Evolutionary conservation across 1,284 basidiomycete species (phyloP).

Genomic region (Sparassis latifolia): DNA sequence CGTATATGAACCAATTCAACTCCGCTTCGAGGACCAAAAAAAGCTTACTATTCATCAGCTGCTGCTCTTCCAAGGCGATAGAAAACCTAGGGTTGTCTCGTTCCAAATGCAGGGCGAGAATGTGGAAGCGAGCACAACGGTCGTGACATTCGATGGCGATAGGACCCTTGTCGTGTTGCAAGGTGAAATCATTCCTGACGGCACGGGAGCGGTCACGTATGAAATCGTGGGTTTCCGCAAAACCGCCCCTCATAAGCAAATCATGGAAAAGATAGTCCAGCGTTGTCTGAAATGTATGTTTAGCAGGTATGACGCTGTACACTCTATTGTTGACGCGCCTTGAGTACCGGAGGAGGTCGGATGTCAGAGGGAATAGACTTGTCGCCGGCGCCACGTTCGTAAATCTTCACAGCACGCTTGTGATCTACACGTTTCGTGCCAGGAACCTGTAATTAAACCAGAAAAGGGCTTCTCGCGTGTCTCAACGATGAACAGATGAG

Average conservation of each 20-base stretch:
- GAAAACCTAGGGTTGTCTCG: conserved; percentile 58
- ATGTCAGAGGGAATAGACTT: conserved; percentile 90
- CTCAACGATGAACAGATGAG: conserved; percentile 1
- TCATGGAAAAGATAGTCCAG: conserved; percentile 90
- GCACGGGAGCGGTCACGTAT: conserved; percentile 90
- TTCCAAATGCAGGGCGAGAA: conserved; percentile 78
- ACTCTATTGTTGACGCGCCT: conserved; percentile 35
- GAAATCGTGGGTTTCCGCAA: conserved; percentile 75
- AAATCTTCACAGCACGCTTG: conserved; percentile 86
- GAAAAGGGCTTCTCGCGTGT: not conserved
- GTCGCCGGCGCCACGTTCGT: conserved; percentile 92
- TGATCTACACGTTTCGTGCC: conserved; percentile 81
- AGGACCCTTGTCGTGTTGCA: conserved; percentile 79
- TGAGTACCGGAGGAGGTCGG: conserved; percentile 80
- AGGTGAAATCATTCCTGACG: conserved; percentile 91
- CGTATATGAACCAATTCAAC: not conserved
- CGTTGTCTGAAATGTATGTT: conserved; percentile 49
- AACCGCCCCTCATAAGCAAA: conserved; percentile 64
- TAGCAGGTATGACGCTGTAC: not conserved
- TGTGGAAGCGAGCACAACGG: conserved; percentile 91
- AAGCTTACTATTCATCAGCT: conserved; percentile 79
- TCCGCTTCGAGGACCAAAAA: not conserved
- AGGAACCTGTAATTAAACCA: conserved; percentile 43
- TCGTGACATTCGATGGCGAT: conserved; percentile 89
- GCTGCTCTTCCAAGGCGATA: conserved; percentile 77